phyloP scores from a whole-genome alignment of 1,284 basidiomycete genomes.

The Pseudomicrostroma phylloplanum region DNA sequence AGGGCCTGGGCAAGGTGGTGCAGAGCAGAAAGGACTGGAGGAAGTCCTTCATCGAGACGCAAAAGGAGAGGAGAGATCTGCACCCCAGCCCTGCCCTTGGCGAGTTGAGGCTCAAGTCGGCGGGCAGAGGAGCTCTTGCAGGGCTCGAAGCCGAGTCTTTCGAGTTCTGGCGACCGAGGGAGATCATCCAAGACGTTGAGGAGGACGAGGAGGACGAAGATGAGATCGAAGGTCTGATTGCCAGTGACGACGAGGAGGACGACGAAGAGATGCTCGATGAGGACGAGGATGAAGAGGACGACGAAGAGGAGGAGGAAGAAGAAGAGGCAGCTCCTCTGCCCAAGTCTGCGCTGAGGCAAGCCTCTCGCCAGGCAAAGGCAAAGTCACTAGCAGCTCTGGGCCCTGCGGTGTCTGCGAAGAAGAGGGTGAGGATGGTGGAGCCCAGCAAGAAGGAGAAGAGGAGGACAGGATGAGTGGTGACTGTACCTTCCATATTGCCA shows the following conservation, averaged over 20 bases:
- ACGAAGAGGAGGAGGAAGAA: conserved; percentile 6
- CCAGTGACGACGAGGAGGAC: conserved; percentile 7
- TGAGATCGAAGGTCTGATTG: background rate
- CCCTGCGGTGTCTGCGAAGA: too few relatives aligned
- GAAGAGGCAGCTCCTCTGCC: conserved; percentile 17
- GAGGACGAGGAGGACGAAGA: conserved; percentile 10
- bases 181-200: background rate
- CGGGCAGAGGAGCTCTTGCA: conserved; percentile 4
- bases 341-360: conserved; percentile 20
- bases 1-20: background rate
- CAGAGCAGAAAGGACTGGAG: conserved; percentile 14
- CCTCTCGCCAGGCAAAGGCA: background rate
- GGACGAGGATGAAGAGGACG: conserved; percentile 8
- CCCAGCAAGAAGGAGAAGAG: too few relatives aligned
- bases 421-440: too few relatives aligned
- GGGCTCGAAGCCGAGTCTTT: background rate
- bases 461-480: too few relatives aligned
- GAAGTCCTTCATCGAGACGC: conserved; percentile 7
- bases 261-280: conserved; percentile 12
- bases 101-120: conserved; percentile 6
- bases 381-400: too few relatives aligned
- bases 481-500: too few relatives aligned
- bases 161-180: conserved; percentile 7
- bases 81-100: conserved; percentile 3
- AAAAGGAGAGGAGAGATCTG: conserved; percentile 9